Evolutionary conservation across 179 eudicot species (phyloP), one percentile per base, ranked within the genome.

Genomic region (Beta lomatogona): DNA sequence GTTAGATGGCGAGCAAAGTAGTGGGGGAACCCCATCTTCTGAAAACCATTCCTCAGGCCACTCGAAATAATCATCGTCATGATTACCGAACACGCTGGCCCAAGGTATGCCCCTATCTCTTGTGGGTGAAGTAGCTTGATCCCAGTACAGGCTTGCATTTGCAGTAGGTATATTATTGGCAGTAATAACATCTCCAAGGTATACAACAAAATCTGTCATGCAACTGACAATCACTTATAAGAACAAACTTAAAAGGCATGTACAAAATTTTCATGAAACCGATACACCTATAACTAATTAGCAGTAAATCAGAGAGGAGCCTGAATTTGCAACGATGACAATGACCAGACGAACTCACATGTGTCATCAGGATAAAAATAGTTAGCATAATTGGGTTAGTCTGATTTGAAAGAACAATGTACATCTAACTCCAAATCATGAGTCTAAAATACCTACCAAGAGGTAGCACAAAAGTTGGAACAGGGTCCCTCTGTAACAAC

Each of bases 41-140:
- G 93, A 89, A 86, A 93, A 92, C 97, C 97, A 93, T 65, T 93
- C 92, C 75, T 87, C 57, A 8, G 97, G 97, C 97, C 97, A 93
- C 87, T 65, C 93, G 77, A 93, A 93, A 70, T 89, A 84, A 18
- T 93, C 93, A 82, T 92, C 95, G n/a, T 93, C 97, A 77, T 93
- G 97, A 85, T 93, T 93, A 58, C 97, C 97, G 73, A 92, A 93
- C n/a, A 93, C 86, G 77, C 87, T 86, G 5, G 92, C 92, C 92
- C 90, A 93, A 45, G 95, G 94, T 79, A 92, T 92, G 66, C 91
- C 90, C 82, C 92, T 83, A 31, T 75, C 83, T 82, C 91, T 88
- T 79, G 94, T 84, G 50, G 94, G 92, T 46, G 94, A 87, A 73
- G 88, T 80, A 52, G 97, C 97, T 78, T 84, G 88, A 85, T 91